Evolutionary conservation across 2,329 filamentous ascomycete species (phyloP), one percentile per base, ranked within the genome.

Genomic region (Fusarium pseudograminearum): DNA sequence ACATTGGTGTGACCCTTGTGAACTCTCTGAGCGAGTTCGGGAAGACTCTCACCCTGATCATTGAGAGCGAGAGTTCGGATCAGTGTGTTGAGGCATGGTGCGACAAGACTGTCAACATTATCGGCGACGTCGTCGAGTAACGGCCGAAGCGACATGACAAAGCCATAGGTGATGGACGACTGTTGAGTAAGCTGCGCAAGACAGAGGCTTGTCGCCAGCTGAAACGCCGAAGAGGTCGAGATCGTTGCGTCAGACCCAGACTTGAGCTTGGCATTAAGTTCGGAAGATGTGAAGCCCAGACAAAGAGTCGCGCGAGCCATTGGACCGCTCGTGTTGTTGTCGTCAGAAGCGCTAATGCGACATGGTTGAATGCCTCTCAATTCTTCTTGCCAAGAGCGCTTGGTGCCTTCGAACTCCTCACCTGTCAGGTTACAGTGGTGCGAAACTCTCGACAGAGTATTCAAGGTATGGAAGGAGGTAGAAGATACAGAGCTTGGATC

Each of bases 141-240:
- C 4, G 65, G 65, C 0, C 65, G 48, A 9, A 68, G 59, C 1
- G 65, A 68, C 50, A 69, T 61, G 12, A 65, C 45, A 7, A 68
- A 68, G 2, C 65, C 65, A 26, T 69, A 65, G 4, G 36, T 26
- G 12, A 69, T 5, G 1, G 47, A 54, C 7, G n/a, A 5, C 12
- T 42, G 16, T 24, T 41, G n/a, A 8, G 65, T 65, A 4, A 69
- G 24, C 1, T 65, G 45, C 3, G 45, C 53, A 3, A 68, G 22
- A n/a, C 65, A 68, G 2, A 68, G 20, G 3, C 44, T 20, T 2
- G 56, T 51, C 3, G 65, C 65, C 3, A 69, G 8, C 7, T 68
- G 65, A 40, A 68, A 69, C 1, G 61, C 65, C 0, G 31, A 55
- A 1, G 60, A 62, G 1, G 41, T 4, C 3, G 60, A 47, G 34